Evolutionary conservation across 352 stramenopile genomes (phyloP).

Genomic region (Phytophthora lateralis): DNA sequence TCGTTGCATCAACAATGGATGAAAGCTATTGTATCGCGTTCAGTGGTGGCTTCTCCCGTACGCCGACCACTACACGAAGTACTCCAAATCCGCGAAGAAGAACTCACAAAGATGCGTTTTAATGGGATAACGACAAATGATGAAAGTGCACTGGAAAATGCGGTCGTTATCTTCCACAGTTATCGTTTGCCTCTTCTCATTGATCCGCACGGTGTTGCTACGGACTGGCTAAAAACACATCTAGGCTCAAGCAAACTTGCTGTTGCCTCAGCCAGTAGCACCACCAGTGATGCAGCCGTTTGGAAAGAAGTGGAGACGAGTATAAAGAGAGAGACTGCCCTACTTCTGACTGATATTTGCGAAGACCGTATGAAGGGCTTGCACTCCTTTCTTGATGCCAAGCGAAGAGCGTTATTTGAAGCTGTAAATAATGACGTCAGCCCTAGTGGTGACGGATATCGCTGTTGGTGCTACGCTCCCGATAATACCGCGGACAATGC

Average conservation of each 20-base stretch:
- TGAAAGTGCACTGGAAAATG: constrained; percentile 45
- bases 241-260: constrained; percentile 13
- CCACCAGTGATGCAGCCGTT: constrained; percentile 14
- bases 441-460: constrained; percentile 18
- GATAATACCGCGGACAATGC: not conserved
- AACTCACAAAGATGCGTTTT: constrained; percentile 50
- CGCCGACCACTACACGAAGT: constrained; percentile 29
- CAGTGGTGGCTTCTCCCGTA: constrained; percentile 35
- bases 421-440: constrained; percentile 53
- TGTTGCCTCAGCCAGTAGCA: constrained; percentile 22
- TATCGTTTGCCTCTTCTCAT: constrained; percentile 63
- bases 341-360: constrained; percentile 56
- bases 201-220: constrained; percentile 61
- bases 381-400: constrained; percentile 49
- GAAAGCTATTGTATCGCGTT: constrained; percentile 33
- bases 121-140: constrained; percentile 50
- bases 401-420: constrained; percentile 52
- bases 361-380: constrained; percentile 30
- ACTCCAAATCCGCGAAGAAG: constrained; percentile 41
- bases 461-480: constrained; percentile 49
- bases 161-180: constrained; percentile 40
- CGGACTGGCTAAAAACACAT: constrained; percentile 55
- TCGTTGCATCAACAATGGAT: constrained; percentile 40
- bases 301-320: constrained; percentile 51
- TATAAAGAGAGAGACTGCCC: constrained; percentile 40